A percentile compares a stretch with the other conserved stretches of the same genome.
Conservation (phyloP, 2,329 filamentous ascomycete genomes). For the Colletotrichum sp. region DNA sequence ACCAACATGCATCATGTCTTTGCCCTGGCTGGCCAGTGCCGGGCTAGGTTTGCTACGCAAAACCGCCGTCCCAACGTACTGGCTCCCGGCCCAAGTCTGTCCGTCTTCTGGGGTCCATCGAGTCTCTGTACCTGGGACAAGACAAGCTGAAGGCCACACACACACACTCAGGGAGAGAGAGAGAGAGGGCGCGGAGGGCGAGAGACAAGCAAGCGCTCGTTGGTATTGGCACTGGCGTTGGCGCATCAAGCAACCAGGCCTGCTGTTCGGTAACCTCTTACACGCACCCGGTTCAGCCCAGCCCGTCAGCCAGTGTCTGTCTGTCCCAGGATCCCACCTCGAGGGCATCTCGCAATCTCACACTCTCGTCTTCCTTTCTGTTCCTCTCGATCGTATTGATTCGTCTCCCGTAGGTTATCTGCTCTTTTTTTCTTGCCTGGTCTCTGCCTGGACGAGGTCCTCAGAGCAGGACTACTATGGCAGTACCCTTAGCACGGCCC, state of each 20-base stretch:
- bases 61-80: conserved; percentile 18
- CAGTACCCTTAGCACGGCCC: neutral
- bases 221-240: neutral
- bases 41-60: conserved; percentile 15
- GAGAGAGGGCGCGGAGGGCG: neutral
- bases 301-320: neutral
- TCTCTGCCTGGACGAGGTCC: neutral
- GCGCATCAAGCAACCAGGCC: neutral
- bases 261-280: neutral
- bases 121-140: neutral
- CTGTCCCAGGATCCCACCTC: neutral
- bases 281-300: neutral
- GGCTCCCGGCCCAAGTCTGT: conserved; percentile 16
- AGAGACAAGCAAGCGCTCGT: neutral
- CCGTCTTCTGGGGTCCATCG: neutral
- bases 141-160: neutral
- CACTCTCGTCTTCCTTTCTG: neutral
- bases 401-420: neutral
- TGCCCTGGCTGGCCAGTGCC: conserved; percentile 1
- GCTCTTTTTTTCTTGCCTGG: neutral
- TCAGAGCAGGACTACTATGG: neutral
- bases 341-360: neutral
- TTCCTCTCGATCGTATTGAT: neutral
- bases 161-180: neutral
- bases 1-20: conserved; percentile 10